A percentile compares a stretch with the other conserved stretches of the same genome.
phyloP scores from a whole-genome alignment of 2,329 filamentous ascomycete species.

The Scedosporium apiospermum region DNA sequence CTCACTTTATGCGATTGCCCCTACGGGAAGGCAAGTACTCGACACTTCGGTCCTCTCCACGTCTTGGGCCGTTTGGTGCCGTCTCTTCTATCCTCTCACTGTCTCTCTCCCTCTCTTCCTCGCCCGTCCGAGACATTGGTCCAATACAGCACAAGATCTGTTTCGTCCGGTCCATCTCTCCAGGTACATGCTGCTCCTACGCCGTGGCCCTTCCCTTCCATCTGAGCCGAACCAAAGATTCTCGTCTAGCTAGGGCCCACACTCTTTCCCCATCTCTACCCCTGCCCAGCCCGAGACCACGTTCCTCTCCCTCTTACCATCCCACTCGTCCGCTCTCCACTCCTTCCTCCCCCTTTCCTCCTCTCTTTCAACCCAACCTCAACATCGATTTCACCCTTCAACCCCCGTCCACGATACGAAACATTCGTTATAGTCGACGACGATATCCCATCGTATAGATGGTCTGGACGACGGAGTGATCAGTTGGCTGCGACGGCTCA shows the following conservation, averaged over 20 bases:
- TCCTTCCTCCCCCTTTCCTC: neutral
- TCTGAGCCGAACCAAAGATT: conserved; percentile 1
- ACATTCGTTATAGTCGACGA: conserved; percentile 6
- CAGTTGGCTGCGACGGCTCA: conserved; percentile 27
- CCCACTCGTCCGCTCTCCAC: conserved; percentile 3
- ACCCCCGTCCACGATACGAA: neutral
- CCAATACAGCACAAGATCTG: conserved; percentile 26
- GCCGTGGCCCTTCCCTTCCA: neutral
- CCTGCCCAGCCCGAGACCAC: conserved; percentile 14
- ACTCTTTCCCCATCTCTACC: conserved; percentile 9
- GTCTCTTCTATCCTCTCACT: neutral
- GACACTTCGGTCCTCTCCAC: neutral
- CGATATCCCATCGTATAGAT: conserved; percentile 27
- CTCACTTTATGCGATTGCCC: conserved; percentile 2
- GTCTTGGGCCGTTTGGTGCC: neutral
- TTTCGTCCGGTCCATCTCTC: conserved; percentile 35
- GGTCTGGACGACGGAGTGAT: conserved; percentile 15
- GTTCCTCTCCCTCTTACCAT: conserved; percentile 14
- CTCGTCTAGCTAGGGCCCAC: neutral
- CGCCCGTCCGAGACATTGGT: neutral
- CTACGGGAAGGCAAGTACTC: neutral
- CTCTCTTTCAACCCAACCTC: neutral
- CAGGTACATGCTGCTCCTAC: neutral
- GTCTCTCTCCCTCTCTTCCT: neutral
- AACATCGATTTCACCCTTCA: neutral